A percentile compares a stretch with the other conserved stretches of the same genome.
Conservation (phyloP, 176 grass and related monocot species). For the Musa schizocarpa region DNA sequence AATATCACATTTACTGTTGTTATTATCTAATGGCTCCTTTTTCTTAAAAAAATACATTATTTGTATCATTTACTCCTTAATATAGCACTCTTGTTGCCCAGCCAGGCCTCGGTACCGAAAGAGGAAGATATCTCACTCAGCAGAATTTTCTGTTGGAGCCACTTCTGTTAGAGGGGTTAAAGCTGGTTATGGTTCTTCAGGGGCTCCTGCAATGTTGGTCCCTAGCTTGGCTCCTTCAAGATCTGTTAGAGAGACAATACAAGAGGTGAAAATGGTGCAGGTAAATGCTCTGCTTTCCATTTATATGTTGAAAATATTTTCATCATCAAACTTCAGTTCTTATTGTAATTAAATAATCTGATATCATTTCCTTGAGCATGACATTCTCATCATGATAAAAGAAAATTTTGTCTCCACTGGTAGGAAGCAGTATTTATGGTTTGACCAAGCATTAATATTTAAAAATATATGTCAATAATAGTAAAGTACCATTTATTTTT, state of each 20-base stretch:
- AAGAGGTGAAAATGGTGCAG: conserved; percentile 96
- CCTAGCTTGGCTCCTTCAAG: conserved; percentile 76
- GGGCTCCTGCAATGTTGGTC: conserved; percentile 66
- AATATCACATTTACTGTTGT: neutral
- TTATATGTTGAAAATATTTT: neutral
- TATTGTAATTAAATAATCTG: neutral
- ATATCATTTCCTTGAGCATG: too few relatives aligned
- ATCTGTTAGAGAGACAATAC: conserved; percentile 75
- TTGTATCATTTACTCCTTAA: neutral
- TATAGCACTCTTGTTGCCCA: neutral
- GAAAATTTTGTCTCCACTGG: too few relatives aligned
- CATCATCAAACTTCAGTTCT: neutral
- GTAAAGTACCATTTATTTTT: too few relatives aligned
- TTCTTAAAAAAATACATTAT: neutral
- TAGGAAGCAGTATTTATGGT: too few relatives aligned
- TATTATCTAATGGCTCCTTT: conserved; percentile 1
- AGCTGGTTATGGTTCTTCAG: conserved; percentile 27
- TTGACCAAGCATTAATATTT: too few relatives aligned
- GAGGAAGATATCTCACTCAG: conserved; percentile 43
- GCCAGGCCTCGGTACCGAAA: conserved; percentile 71
- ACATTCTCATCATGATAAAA: too few relatives aligned
- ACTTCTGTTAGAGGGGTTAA: conserved; percentile 44
- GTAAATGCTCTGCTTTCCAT: conserved; percentile 29
- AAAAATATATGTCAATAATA: too few relatives aligned
- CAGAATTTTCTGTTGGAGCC: conserved; percentile 50